Percentiles rank a stretch among this genome's conserved stretches.
Conservation (phyloP, 306 rosid genomes). For the Quercus variabilis region DNA sequence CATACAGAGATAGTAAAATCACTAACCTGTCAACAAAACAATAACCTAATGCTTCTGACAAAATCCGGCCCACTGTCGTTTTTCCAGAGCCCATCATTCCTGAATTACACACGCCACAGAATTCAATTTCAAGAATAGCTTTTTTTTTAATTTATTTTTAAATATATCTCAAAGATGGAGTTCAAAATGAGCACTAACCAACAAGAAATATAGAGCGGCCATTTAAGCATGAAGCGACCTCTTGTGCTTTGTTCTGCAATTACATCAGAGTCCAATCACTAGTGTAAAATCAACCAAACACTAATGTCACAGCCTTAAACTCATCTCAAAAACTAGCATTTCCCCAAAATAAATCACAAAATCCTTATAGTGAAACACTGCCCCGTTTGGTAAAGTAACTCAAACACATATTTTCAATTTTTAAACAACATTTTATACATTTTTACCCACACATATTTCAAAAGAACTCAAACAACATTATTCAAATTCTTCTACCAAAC, state of each 20-base stretch:
- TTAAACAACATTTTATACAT: too few relatives aligned
- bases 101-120: background rate
- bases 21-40: slow-evolving; percentile 10
- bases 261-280: background rate
- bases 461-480: too few relatives aligned
- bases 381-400: too few relatives aligned
- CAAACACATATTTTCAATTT: too few relatives aligned
- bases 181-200: background rate
- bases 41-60: slow-evolving; percentile 17
- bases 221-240: slow-evolving; percentile 5
- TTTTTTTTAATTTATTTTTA: too few relatives aligned
- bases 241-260: slow-evolving; percentile 9
- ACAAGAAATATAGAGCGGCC: slow-evolving; percentile 7
- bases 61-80: slow-evolving; percentile 12
- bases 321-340: background rate
- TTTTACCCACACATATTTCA: too few relatives aligned
- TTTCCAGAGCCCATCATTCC: slow-evolving; percentile 20
- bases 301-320: background rate
- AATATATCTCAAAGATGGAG: background rate
- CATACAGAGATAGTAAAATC: background rate
- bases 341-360: too few relatives aligned
- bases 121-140: background rate
- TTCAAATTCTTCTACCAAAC: too few relatives aligned
- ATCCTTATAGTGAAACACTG: too few relatives aligned
- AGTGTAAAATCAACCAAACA: background rate